phyloP scores from a whole-genome alignment of 371 early-diverging fungal species.

The Saksenaea vasiformis region DNA sequence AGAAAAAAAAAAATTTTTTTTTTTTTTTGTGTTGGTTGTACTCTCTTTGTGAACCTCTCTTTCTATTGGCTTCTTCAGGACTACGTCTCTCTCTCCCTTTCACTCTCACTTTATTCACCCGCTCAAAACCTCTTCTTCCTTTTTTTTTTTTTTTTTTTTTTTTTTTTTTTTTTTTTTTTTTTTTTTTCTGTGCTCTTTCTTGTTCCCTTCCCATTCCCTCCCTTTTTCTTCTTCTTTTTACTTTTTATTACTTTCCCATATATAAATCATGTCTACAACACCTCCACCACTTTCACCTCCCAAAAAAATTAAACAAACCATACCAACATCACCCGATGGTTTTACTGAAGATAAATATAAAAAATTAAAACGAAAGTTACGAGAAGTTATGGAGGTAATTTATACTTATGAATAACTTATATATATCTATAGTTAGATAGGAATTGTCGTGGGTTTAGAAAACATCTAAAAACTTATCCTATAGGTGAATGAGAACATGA shows the following conservation, averaged over 20 bases:
- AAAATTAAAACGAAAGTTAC: slow-evolving; percentile 54
- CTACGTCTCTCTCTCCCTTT: not conserved
- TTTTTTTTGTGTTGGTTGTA: too few species aligned
- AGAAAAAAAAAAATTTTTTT: not conserved
- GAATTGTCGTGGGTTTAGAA: too few species aligned
- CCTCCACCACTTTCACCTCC: not conserved
- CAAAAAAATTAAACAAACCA: not conserved
- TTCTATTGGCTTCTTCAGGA: not conserved
- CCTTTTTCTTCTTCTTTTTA: not conserved
- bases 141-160: slow-evolving; percentile 1
- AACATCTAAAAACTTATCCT: not conserved
- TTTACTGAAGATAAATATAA: slow-evolving; percentile 54
- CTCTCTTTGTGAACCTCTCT: not conserved
- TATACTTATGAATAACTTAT: not conserved
- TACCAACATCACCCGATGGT: slow-evolving; percentile 5
- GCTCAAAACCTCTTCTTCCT: not conserved
- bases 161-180: not conserved
- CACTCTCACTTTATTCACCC: not conserved
- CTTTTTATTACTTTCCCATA: not conserved
- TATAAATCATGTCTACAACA: not conserved
- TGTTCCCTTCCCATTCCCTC: not conserved
- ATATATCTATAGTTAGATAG: not conserved
- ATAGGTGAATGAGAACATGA: slow-evolving; percentile 55
- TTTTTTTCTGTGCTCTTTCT: not conserved
- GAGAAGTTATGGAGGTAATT: slow-evolving; percentile 55